Evolutionary conservation across 768 basidiomycete species (phyloP), one percentile per base, ranked within the genome.

Genomic region (Lactarius psammicola): DNA sequence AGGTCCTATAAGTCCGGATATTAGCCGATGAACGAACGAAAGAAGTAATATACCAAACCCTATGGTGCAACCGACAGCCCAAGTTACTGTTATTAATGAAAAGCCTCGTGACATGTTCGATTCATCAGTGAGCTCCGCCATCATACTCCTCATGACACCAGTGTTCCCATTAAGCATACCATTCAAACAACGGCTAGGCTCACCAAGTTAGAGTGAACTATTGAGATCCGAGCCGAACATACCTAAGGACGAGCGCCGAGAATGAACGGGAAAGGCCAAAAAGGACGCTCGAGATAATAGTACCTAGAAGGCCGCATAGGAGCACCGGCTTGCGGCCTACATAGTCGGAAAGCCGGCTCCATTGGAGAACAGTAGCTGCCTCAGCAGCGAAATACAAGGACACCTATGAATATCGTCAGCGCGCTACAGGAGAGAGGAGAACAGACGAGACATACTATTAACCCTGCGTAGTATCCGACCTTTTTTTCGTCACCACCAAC

Each of bases 291-390:
- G 77, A 75, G 33, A 77, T 56, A 23, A 70, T 60, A 0, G 76
- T 71, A 11, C 77, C 77, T 23, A 71, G 73, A 28, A 77, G 69
- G 15, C 78, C 77, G 11, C 71, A 74, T 15, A 83, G 71, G 54
- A 83, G 75, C 4, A 83, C 80, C 8, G 82, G 82, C 63, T 81
- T 81, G 38, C 82, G 79, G 9, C 83, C 82, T 38, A 83, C 73
- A 8, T 74, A 73, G 62, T 84, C 82, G 0, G 83, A 84, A 0
- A 78, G 71, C 7, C 80, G 75, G 36, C 78, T 78, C 82, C 82
- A 83, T 64, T 80, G 78, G 23, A 82, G 70, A 40, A 80, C 75
- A 8, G 80, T 80, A 57, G 80, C 46, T 1, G 81, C 77, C 67
- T 83, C 79, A 8, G 81, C 77, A 46, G 74, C 75, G 66, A 80